Evolutionary conservation across 2,329 filamentous ascomycete species (phyloP).

Genomic region (Aspergillus unguis): DNA sequence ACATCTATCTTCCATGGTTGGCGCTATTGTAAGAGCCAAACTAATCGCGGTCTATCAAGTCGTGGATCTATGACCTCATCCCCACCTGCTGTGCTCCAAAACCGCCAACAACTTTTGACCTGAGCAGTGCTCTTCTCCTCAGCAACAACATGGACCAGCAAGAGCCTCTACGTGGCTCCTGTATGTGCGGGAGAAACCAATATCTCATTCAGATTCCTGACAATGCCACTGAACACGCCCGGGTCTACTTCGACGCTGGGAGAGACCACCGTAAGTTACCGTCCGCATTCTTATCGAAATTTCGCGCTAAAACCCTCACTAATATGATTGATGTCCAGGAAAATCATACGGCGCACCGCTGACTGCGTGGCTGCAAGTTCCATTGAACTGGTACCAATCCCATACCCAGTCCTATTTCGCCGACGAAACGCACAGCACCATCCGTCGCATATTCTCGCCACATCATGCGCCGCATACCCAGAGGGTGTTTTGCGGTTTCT

Average conservation of each 20-base stretch:
- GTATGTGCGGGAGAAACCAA: conserved; percentile 80
- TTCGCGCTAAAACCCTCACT: neutral
- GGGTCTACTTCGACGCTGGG: conserved; percentile 72
- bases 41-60: neutral
- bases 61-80: conserved; percentile 7
- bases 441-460: conserved; percentile 65
- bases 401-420: conserved; percentile 71
- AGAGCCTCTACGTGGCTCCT: conserved; percentile 67
- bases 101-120: neutral
- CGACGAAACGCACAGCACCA: conserved; percentile 68
- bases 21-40: neutral
- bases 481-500: conserved; percentile 86
- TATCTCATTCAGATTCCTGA: conserved; percentile 71
- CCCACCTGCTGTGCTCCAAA: neutral
- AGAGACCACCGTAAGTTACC: conserved; percentile 65
- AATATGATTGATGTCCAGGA: conserved; percentile 42
- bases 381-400: conserved; percentile 75
- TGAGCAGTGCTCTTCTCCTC: neutral
- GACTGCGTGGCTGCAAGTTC: conserved; percentile 78
- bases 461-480: conserved; percentile 57
- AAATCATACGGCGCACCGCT: conserved; percentile 67
- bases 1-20: neutral
- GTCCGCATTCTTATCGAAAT: neutral
- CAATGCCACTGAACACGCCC: conserved; percentile 54
- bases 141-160: conserved; percentile 20